Conservation (phyloP, 176 grass and related monocot species). For the Eleusine coracana region DNA sequence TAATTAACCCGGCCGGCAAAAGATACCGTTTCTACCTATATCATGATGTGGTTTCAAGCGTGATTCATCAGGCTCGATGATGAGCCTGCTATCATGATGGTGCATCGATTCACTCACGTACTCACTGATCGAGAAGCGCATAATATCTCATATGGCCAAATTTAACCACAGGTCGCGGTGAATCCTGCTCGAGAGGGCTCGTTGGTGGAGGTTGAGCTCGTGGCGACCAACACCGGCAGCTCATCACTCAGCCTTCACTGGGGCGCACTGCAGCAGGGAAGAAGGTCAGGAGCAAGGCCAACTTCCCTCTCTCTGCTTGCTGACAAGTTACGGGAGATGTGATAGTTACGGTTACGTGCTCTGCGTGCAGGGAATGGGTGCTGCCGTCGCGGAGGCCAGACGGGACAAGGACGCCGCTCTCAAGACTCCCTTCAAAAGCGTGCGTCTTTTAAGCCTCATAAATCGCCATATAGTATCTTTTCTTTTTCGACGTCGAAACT, state of each 20-base stretch:
- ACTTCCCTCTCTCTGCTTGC: not conserved
- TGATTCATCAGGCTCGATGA: not conserved
- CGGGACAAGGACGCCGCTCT: slow-evolving; percentile 78
- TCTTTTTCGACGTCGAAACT: no score
- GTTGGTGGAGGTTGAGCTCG: slow-evolving; percentile 50
- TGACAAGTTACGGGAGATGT: not conserved
- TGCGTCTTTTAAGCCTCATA: slow-evolving; percentile 3
- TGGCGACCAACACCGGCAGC: slow-evolving; percentile 60
- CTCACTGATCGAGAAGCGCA: not conserved
- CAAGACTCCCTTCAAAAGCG: slow-evolving; percentile 58
- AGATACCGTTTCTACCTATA: no score
- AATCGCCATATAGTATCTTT: not conserved
- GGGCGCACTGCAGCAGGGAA: slow-evolving; percentile 60
- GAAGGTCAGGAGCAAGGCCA: slow-evolving; percentile 42
- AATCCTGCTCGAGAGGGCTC: slow-evolving; percentile 41
- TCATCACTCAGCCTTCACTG: slow-evolving; percentile 74
- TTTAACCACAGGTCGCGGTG: slow-evolving; percentile 54
- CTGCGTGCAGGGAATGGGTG: slow-evolving; percentile 66
- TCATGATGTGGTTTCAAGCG: no score
- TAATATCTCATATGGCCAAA: not conserved
- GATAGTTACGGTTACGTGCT: not conserved
- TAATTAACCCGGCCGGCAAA: not conserved
- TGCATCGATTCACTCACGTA: not conserved
- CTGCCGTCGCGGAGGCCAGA: slow-evolving; percentile 65
- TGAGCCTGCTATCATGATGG: not conserved